Conservation (phyloP, 371 early-diverging fungal genomes). For the Coemansia sp. region DNA sequence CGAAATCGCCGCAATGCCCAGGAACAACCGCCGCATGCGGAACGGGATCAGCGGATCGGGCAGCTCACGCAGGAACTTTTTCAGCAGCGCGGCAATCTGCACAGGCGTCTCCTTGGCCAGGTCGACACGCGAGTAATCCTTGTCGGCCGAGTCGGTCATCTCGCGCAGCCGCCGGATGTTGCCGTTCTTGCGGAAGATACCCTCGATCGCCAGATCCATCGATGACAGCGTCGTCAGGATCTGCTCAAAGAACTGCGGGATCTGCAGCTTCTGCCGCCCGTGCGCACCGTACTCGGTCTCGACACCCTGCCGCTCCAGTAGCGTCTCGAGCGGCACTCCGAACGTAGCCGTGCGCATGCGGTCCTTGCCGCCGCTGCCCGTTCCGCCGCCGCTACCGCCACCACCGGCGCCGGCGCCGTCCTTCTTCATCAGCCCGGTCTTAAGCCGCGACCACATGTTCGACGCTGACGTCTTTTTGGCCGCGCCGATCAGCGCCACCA, state of each 20-base stretch:
- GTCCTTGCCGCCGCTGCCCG: constrained; percentile 33
- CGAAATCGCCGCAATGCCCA: constrained; percentile 54
- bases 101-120: constrained; percentile 75
- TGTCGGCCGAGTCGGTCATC: constrained; percentile 70
- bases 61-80: constrained; percentile 90
- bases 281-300: constrained; percentile 81
- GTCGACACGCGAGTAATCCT: constrained; percentile 65
- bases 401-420: constrained; percentile 24
- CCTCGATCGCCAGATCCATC: constrained; percentile 89
- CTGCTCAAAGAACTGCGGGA: constrained; percentile 85
- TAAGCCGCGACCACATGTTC: constrained; percentile 51
- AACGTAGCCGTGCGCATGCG: constrained; percentile 72
- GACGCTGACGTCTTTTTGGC: constrained; percentile 48
- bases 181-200: constrained; percentile 96
- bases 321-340: constrained; percentile 84
- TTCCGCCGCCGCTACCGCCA: constrained; percentile 16
- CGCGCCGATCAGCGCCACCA: constrained; percentile 70
- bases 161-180: constrained; percentile 86
- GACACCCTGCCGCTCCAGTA: constrained; percentile 81
- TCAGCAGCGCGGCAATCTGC: constrained; percentile 91
- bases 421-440: constrained; percentile 53
- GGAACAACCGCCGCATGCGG: constrained; percentile 77
- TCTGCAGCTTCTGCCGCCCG: constrained; percentile 65
- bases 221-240: constrained; percentile 72
- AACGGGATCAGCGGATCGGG: constrained; percentile 94